Base-by-base conservation (phyloP, 768 basidiomycete genomes). In the Lentinula sp. region DNA sequence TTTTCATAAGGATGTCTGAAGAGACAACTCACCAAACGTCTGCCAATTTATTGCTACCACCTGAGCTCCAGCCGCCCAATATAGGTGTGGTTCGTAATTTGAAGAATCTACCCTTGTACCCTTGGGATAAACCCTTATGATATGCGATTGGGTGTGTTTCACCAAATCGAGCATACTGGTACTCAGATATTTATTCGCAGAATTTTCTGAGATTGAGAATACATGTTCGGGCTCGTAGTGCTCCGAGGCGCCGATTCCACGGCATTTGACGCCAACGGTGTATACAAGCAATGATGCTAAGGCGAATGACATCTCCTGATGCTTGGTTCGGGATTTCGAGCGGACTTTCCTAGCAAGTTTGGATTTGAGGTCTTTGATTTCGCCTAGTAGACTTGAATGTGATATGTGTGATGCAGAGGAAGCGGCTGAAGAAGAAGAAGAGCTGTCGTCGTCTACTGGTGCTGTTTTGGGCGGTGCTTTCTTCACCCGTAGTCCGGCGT, bases 41-140 rank as follows among this genome's bases (percentile, higher is more conserved):
- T 99, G 96, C 94, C 95, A 98, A 72, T 99, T 99, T 56, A 99
- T 80, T 6, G 96, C 94, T 0, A 95, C 94, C 4, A 98, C 73
- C 72, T 98, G 95, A 10, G 86, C 83, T 0, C 96, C 96, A 1
- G 86, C 86, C 0, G 86, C 85, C 96, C 96, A 99, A 70, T 86
- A 95, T 15, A 86, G 81, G 73, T 94, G 87, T 6, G 95, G 95
- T 63, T 90, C 82, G 66, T 88, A 98, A 68, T 98, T 98, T 18
- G 85, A 86, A 65, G 91, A 94, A 61, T 79, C 87, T 39, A 98
- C 77, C 39, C 95, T 75, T 28, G 79, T 85, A 0, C 92, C 94
- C 66, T 88, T 89, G 0, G 95, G 95, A 69, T 98, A 98, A 6
- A 89, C 83, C 62, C 95, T 75, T 9, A 93, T 86, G 35, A 98